phyloP scores from a whole-genome alignment of 805 yeast species.

The Pichia sporocuriosa region DNA sequence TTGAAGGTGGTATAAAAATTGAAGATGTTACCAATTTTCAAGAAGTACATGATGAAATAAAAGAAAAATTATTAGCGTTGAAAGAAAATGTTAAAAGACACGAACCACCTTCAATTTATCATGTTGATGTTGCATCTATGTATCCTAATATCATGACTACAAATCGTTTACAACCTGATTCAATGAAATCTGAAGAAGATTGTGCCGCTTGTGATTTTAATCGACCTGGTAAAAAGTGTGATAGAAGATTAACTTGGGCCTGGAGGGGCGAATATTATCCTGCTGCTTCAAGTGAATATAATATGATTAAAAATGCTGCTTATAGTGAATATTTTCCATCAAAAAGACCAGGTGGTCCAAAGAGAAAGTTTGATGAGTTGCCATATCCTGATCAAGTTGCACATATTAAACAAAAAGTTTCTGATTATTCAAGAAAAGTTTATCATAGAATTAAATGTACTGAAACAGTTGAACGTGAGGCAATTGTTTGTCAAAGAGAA shows the following conservation, averaged over 20 bases:
- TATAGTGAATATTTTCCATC: conserved; percentile 74
- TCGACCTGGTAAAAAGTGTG: conserved; percentile 91
- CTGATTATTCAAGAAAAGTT: conserved; percentile 80
- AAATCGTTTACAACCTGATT: conserved; percentile 94
- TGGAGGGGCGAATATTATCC: conserved; percentile 98
- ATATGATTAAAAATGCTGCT: conserved; percentile 78
- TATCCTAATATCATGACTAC: conserved; percentile 98
- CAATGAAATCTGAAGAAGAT: conserved; percentile 90
- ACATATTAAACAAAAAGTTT: conserved; percentile 65
- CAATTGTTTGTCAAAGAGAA: conserved; percentile 94
- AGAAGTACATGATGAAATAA: conserved; percentile 59
- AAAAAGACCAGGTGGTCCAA: conserved; percentile 47
- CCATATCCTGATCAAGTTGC: conserved; percentile 71
- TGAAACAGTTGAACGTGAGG: conserved; percentile 80
- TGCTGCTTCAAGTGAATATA: conserved; percentile 83
- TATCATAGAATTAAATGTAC: conserved; percentile 77
- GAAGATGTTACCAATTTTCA: conserved; percentile 77
- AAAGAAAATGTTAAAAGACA: conserved; percentile 54
- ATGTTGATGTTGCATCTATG: conserved; percentile 99
- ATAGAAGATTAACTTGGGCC: conserved; percentile 86
- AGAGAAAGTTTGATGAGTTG: conserved; percentile 67
- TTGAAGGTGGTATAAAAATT: conserved; percentile 66
- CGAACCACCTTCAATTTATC: conserved; percentile 86
- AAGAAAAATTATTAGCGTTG: conserved; percentile 47
- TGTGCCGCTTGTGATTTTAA: conserved; percentile 98